phyloP scores from a whole-genome alignment of 179 eudicot genomes.

The Silene coronaria region DNA sequence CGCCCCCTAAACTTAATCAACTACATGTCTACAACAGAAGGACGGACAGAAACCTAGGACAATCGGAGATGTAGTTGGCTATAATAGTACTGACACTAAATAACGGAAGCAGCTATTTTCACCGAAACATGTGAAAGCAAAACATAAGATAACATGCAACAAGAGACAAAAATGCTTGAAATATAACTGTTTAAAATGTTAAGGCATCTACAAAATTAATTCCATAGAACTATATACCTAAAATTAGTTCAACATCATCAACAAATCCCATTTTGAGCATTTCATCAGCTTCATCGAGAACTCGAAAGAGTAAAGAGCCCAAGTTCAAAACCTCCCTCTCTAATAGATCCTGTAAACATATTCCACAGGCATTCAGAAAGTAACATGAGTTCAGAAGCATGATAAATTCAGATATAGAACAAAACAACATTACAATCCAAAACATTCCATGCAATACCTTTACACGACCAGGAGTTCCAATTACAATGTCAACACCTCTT shows the following conservation, averaged over 20 bases:
- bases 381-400: background rate
- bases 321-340: slow-evolving; percentile 69
- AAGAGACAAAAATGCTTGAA: background rate
- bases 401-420: background rate
- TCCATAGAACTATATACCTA: slow-evolving; percentile 40
- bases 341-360: slow-evolving; percentile 55
- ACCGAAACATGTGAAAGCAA: background rate
- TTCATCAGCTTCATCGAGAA: slow-evolving; percentile 97
- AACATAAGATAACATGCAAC: background rate
- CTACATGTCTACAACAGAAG: background rate
- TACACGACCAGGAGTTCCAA: slow-evolving; percentile 86
- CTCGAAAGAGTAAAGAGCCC: slow-evolving; percentile 70
- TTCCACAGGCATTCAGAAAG: background rate
- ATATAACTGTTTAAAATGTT: background rate
- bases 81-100: background rate
- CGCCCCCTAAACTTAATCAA: too few species aligned
- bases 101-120: background rate
- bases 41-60: background rate
- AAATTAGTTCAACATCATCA: slow-evolving; percentile 82
- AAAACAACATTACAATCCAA: background rate
- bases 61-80: background rate
- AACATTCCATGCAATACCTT: slow-evolving; percentile 43
- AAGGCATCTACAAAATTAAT: background rate
- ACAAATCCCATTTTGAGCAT: slow-evolving; percentile 95
- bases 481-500: slow-evolving; percentile 74